Conservation (phyloP, 768 basidiomycete genomes). For the Collybia nuda region DNA sequence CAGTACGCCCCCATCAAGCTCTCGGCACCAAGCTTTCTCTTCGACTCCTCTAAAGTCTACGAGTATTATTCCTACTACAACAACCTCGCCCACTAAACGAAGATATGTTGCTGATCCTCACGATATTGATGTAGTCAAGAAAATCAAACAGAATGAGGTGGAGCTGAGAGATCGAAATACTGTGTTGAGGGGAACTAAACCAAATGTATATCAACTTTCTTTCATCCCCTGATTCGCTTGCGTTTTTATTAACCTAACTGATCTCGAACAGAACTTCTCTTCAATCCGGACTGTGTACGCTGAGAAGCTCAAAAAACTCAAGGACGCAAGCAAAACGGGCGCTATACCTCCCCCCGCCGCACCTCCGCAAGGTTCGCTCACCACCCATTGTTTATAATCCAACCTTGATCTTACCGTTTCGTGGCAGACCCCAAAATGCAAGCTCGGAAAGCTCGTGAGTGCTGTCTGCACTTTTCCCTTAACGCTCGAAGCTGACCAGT, state of each 20-base stretch:
- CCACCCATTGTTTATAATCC: neutral
- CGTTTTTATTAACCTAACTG: neutral
- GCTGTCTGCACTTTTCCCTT: neutral
- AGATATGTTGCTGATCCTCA: slow-evolving; percentile 76
- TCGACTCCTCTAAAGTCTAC: slow-evolving; percentile 26
- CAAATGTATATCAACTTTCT: slow-evolving; percentile 57
- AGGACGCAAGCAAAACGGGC: slow-evolving; percentile 61
- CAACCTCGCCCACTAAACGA: slow-evolving; percentile 60
- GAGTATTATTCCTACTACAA: slow-evolving; percentile 23
- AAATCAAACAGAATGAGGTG: slow-evolving; percentile 73
- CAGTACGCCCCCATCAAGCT: slow-evolving; percentile 40
- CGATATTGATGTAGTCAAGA: slow-evolving; percentile 86
- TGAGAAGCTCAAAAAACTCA: slow-evolving; percentile 78
- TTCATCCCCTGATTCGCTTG: neutral
- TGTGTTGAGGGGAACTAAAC: slow-evolving; percentile 79
- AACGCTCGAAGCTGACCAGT: too few relatives aligned
- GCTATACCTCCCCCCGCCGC: slow-evolving; percentile 32
- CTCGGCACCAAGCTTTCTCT: slow-evolving; percentile 18
- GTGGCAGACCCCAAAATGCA: slow-evolving; percentile 54
- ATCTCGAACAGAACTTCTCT: slow-evolving; percentile 68
- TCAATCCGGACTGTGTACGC: slow-evolving; percentile 62
- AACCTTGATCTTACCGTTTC: neutral
- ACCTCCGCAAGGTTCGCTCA: slow-evolving; percentile 37
- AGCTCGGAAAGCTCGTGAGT: slow-evolving; percentile 71
- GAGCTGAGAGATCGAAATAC: slow-evolving; percentile 82